Conservation (phyloP, 2,329 filamentous ascomycete species). For the Stachybotrys chartarum region DNA sequence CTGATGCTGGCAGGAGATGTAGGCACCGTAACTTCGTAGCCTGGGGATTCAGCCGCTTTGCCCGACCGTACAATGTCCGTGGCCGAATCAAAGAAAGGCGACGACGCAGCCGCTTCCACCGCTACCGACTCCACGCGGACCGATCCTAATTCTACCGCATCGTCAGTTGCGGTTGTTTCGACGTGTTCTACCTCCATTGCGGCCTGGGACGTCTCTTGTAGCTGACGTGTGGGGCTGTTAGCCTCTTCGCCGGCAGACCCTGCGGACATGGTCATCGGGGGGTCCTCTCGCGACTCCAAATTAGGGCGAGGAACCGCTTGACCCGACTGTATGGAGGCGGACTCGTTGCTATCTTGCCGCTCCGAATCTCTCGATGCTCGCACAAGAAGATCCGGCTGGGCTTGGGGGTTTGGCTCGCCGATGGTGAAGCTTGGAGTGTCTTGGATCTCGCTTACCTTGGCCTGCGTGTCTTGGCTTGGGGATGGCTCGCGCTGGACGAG, state of each 20-base stretch:
- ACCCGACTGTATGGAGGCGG: conserved; percentile 19
- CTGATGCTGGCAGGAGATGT: conserved; percentile 28
- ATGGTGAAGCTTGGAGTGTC: conserved; percentile 4
- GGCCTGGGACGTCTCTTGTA: conserved; percentile 9
- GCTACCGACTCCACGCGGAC: neutral
- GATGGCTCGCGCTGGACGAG: conserved; percentile 41
- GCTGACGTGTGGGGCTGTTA: conserved; percentile 12
- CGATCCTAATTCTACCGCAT: neutral
- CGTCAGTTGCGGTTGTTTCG: neutral
- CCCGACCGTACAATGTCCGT: neutral
- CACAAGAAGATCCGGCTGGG: conserved; percentile 10
- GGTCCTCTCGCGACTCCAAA: conserved; percentile 9
- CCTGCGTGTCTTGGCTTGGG: conserved; percentile 9
- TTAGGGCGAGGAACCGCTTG: conserved; percentile 15
- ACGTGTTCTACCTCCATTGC: neutral
- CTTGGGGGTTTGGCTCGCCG: conserved; percentile 2
- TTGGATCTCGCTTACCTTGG: conserved; percentile 17
- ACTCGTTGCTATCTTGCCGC: conserved; percentile 10
- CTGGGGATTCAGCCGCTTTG: neutral
- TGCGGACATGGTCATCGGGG: conserved; percentile 12
- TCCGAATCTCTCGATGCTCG: conserved; percentile 3
- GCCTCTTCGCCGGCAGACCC: conserved; percentile 4
- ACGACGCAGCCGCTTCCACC: conserved; percentile 2
- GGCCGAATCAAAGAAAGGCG: neutral
- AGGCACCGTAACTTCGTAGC: conserved; percentile 3